phyloP scores from a whole-genome alignment of 2,329 filamentous ascomycete species.

The Lecanicillium sp. region DNA sequence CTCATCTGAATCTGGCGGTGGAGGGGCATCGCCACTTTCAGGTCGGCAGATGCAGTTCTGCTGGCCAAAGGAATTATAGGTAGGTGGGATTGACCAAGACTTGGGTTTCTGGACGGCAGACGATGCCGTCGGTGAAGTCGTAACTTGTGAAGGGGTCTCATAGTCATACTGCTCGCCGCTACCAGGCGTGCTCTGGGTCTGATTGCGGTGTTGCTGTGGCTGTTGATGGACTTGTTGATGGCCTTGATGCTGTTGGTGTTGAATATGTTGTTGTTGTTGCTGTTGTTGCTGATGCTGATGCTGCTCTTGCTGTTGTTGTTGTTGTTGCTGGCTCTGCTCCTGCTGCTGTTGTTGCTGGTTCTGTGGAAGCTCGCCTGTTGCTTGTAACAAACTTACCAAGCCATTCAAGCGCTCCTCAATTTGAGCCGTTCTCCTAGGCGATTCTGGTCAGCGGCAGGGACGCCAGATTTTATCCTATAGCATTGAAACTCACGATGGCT shows the following conservation, averaged over 20 bases:
- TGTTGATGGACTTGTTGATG: neutral
- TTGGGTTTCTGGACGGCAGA: constrained; percentile 11
- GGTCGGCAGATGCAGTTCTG: constrained; percentile 39
- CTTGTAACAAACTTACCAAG: constrained; percentile 37
- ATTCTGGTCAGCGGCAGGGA: neutral
- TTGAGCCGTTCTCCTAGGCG: constrained; percentile 35
- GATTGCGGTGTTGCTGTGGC: neutral
- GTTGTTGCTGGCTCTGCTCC: constrained; percentile 1
- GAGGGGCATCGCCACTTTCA: constrained; percentile 27
- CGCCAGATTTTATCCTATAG: neutral
- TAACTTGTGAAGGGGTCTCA: constrained; percentile 2
- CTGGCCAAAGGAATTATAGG: constrained; percentile 38
- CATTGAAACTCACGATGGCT: constrained; percentile 36
- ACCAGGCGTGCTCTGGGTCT: constrained; percentile 3
- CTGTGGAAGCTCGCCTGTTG: constrained; percentile 27
- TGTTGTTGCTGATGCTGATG: neutral
- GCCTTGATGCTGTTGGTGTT: neutral
- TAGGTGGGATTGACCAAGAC: constrained; percentile 26
- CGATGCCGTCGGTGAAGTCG: constrained; percentile 9
- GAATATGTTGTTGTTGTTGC: neutral
- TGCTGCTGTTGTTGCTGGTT: constrained; percentile 1
- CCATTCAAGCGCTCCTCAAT: constrained; percentile 42
- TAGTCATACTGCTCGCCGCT: constrained; percentile 1
- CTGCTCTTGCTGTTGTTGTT: neutral
- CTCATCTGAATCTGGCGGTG: constrained; percentile 36